Evolutionary conservation across 768 basidiomycete genomes (phyloP).

Genomic region (Kwoniella sp.): DNA sequence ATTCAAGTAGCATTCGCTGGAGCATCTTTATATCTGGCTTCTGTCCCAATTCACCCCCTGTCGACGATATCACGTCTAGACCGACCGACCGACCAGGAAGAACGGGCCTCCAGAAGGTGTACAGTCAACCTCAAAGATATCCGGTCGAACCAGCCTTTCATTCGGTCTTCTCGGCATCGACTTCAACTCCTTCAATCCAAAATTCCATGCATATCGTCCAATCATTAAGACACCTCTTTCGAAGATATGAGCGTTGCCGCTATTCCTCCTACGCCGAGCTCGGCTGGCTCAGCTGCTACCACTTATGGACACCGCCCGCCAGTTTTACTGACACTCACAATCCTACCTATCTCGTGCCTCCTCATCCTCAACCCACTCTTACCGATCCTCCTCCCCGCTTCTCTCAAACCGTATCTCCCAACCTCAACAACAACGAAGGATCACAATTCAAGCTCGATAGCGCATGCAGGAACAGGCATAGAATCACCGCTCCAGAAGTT

Average conservation of each 20-base stretch:
- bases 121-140: too few species aligned
- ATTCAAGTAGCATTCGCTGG: too few species aligned
- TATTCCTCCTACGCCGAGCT: background rate
- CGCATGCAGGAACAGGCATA: background rate
- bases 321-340: constrained; percentile 26
- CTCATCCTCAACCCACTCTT: constrained; percentile 52
- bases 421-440: background rate
- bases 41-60: too few species aligned
- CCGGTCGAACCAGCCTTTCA: too few species aligned
- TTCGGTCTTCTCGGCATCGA: too few species aligned
- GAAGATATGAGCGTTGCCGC: too few species aligned
- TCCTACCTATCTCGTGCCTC: constrained; percentile 42
- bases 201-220: too few species aligned
- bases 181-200: too few species aligned
- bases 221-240: background rate
- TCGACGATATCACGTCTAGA: too few species aligned
- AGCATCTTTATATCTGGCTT: background rate
- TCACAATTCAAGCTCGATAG: background rate
- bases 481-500: constrained; percentile 19
- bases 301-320: constrained; percentile 42
- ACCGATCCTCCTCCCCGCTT: constrained; percentile 32
- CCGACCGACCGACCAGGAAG: too few species aligned
- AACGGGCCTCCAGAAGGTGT: too few species aligned
- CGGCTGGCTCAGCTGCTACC: too few species aligned
- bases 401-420: constrained; percentile 1